phyloP scores from a whole-genome alignment of 2,329 filamentous ascomycete genomes.

The Nothomitra cinnamomea region DNA sequence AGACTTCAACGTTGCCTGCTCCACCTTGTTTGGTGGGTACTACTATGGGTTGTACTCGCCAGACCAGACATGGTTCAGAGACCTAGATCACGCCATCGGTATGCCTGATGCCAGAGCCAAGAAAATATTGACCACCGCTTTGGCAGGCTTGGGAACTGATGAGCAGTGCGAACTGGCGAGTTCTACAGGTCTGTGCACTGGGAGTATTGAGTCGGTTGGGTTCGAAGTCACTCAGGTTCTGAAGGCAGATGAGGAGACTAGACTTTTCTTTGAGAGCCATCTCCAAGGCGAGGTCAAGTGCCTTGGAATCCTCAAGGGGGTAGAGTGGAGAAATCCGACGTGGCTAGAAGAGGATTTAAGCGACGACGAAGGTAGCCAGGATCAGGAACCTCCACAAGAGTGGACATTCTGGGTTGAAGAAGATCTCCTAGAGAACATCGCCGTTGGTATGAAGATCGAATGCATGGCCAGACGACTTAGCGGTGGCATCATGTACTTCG shows the following conservation, averaged over 20 bases:
- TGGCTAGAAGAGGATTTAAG: slow-evolving; percentile 23
- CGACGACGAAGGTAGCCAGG: slow-evolving; percentile 9
- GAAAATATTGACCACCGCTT: slow-evolving; percentile 6
- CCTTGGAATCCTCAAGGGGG: slow-evolving; percentile 36
- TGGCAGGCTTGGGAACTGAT: slow-evolving; percentile 4
- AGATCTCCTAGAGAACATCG: slow-evolving; percentile 36
- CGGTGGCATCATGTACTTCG: slow-evolving; percentile 47
- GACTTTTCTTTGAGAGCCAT: slow-evolving; percentile 28
- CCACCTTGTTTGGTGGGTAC: slow-evolving; percentile 45
- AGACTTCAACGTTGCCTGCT: slow-evolving; percentile 62
- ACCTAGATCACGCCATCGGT: slow-evolving; percentile 16
- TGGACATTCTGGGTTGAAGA: slow-evolving; percentile 53
- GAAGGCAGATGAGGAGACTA: slow-evolving; percentile 25
- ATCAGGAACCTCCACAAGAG: not conserved
- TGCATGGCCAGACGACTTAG: slow-evolving; percentile 38
- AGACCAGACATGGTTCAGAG: slow-evolving; percentile 24
- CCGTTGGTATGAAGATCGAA: slow-evolving; percentile 46
- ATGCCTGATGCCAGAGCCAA: slow-evolving; percentile 22
- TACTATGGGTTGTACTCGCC: slow-evolving; percentile 26
- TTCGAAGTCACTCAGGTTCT: slow-evolving; percentile 43
- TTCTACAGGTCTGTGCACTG: slow-evolving; percentile 21
- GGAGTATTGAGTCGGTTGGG: slow-evolving; percentile 33
- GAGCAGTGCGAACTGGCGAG: slow-evolving; percentile 14
- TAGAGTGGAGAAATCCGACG: slow-evolving; percentile 29
- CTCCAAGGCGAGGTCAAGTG: slow-evolving; percentile 28